Conservation (phyloP, 2,329 filamentous ascomycete species). For the Colletotrichum aenigma region DNA sequence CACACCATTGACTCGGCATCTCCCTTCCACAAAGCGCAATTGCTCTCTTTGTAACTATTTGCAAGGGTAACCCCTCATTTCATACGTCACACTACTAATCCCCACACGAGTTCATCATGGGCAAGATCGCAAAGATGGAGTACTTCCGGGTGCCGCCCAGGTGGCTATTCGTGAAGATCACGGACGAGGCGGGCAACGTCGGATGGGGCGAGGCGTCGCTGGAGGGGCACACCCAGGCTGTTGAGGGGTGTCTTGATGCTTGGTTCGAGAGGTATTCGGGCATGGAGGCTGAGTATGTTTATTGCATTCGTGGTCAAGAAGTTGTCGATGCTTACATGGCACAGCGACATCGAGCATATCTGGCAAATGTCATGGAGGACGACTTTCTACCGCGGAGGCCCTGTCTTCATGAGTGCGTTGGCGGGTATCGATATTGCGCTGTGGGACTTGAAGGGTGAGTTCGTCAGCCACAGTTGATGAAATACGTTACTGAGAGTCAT, state of each 20-base stretch:
- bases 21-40: no score
- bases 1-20: background rate
- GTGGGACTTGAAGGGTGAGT: conserved; percentile 72
- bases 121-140: conserved; percentile 68
- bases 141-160: conserved; percentile 77
- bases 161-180: conserved; percentile 81
- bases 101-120: conserved; percentile 45
- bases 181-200: conserved; percentile 64
- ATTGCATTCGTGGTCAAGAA: rapidly evolving
- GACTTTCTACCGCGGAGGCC: conserved; percentile 78
- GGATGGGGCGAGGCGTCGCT: conserved; percentile 80
- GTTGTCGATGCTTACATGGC: background rate
- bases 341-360: conserved; percentile 77
- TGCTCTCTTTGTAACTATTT: background rate
- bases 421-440: conserved; percentile 80
- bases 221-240: conserved; percentile 75
- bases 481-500: background rate
- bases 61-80: background rate
- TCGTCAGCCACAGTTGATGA: rapidly evolving
- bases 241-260: conserved; percentile 75
- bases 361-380: conserved; percentile 77
- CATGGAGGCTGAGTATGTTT: conserved; percentile 69
- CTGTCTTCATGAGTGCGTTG: conserved; percentile 80
- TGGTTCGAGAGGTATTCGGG: conserved; percentile 67
- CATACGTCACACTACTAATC: background rate